phyloP scores from a whole-genome alignment of 192 early-diverging fungal genomes.

The Physocladia obscura region DNA sequence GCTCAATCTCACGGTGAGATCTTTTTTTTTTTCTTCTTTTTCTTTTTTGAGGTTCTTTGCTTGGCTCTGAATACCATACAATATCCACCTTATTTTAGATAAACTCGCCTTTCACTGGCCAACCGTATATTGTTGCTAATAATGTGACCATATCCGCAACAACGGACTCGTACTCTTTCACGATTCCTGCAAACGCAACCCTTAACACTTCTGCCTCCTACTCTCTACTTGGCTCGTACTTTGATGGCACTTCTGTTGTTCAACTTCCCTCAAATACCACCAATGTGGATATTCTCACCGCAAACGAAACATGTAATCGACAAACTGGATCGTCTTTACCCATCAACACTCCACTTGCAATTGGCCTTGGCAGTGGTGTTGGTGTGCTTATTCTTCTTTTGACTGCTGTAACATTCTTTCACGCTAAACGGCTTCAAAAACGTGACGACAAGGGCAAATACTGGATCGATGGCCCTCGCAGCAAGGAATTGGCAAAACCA shows the following conservation, averaged over 20 bases:
- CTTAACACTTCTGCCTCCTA: neutral
- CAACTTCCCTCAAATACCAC: neutral
- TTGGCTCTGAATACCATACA: too few relatives aligned
- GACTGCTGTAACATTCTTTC: neutral
- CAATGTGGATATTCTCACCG: neutral
- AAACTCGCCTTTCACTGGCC: neutral
- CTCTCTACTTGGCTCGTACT: neutral
- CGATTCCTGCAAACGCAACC: neutral
- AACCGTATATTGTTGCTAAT: neutral
- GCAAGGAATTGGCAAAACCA: constrained; percentile 2
- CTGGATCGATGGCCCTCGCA: constrained; percentile 19
- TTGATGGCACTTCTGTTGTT: neutral
- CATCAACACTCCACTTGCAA: constrained; percentile 15
- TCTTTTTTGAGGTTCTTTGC: neutral
- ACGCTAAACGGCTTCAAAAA: neutral
- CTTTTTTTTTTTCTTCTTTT: neutral
- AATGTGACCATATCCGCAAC: neutral
- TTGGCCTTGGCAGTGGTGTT: neutral
- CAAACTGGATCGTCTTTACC: neutral
- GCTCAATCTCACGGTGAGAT: neutral
- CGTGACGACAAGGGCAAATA: constrained; percentile 16
- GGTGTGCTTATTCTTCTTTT: neutral
- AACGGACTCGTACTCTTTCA: neutral
- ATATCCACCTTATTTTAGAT: neutral
- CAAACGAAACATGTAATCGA: neutral